Percentiles rank a stretch among this genome's conserved stretches.
phyloP scores from a whole-genome alignment of 148 eudicot species.

The Silene uniflora region DNA sequence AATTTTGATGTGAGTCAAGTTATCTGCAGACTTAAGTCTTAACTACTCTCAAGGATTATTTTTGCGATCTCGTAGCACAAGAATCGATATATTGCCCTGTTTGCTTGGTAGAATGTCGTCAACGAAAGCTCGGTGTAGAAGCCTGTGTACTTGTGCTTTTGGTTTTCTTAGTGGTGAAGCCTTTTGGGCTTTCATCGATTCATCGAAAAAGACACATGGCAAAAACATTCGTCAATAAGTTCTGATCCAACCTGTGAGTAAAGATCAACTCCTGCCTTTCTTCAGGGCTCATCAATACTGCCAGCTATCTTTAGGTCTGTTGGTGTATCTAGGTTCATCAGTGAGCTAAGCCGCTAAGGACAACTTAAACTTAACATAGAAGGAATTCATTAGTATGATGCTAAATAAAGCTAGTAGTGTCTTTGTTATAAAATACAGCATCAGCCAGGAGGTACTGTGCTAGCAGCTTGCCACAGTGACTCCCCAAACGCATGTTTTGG shows the following conservation, averaged over 20 bases:
- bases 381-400: background rate
- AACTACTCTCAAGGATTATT: background rate
- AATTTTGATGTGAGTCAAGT: background rate
- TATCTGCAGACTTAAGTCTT: background rate
- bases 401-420: background rate
- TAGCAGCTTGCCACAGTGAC: background rate
- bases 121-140: background rate
- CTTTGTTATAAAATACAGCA: background rate
- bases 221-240: background rate
- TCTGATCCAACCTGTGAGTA: background rate
- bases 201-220: background rate
- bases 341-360: background rate
- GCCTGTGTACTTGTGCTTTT: background rate
- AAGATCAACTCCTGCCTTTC: background rate
- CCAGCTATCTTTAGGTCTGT: background rate
- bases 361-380: background rate
- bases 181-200: background rate
- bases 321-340: background rate
- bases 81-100: background rate
- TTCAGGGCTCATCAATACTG: background rate
- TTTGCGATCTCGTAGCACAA: background rate
- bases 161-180: background rate
- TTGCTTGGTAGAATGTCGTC: background rate
- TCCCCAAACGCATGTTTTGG: background rate
- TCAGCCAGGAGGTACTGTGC: background rate